Evolutionary conservation across 108 stramenopile species (phyloP), one percentile per base, ranked within the genome.

Genomic region (Stephanodiscus triporus): DNA sequence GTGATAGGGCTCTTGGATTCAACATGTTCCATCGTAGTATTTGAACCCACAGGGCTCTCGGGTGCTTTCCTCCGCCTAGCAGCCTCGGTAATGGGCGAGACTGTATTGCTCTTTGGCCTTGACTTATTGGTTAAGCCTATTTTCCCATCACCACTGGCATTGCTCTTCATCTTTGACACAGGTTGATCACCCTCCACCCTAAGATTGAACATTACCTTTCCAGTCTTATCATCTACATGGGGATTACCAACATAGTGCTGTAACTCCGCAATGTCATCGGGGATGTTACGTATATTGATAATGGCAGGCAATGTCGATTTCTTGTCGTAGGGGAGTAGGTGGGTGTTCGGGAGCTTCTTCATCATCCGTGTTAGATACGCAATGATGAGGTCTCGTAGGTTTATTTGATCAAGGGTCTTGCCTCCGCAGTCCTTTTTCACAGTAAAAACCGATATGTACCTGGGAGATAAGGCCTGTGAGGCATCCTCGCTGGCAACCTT

Each of bases 341-440:
- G 50, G 53, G 79, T 80, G 53, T 74, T 65, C 19, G 79, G 79
- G 36, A 74, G 66, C 37, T 80, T 80, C 36, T 70, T 73, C 26
- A 80, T 62, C 72, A 80, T 62, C 30, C 72, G 66, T 13, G 72
- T 64, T 6, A 80, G 66, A 50, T 80, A 80, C 9, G 72, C 42
- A 45, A 73, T 66, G 14, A 63, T 73, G 30, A 80, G 49, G 4
- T 67, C 42, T 14, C 79, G 61, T 1, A 80, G 48, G 47, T 80
- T 73, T 11, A 69, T 61, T 69, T 74, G 48, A 7, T 69, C 73
- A 10, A 80, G 43, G 5, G 72, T 43, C 56, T 70, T 73, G 11
- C 73, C 73, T n/a, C 73, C 62, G 26, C 59, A 67, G 50, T 80
- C 79, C 56, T 80, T 80, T 56, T 80, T 80, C 5, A 80, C 79